phyloP scores from a whole-genome alignment of 1,139 yeast species.

The Saccharomycopsis crataegensis region DNA sequence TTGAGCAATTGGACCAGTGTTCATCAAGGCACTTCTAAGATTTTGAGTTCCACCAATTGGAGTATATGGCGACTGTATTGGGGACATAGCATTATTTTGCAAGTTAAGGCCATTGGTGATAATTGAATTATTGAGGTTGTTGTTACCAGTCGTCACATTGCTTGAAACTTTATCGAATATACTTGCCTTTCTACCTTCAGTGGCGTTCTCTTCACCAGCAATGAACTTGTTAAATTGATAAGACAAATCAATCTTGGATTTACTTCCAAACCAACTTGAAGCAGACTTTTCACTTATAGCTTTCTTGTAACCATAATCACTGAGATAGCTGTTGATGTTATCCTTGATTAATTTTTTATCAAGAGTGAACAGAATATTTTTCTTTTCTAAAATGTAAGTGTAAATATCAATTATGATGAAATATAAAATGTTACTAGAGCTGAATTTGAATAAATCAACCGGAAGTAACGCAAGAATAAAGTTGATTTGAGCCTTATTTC shows the following conservation, averaged over 20 bases:
- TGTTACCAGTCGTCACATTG: constrained; percentile 28
- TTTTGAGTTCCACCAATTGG: constrained; percentile 13
- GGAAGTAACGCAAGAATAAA: constrained; percentile 18
- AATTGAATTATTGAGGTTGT: background rate
- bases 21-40: constrained; percentile 5
- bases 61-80: constrained; percentile 14
- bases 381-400: constrained; percentile 12
- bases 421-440: constrained; percentile 9
- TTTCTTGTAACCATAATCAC: constrained; percentile 12
- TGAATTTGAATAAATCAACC: constrained; percentile 13
- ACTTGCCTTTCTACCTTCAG: constrained; percentile 39
- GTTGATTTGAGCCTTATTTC: constrained; percentile 11
- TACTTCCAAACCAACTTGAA: constrained; percentile 17
- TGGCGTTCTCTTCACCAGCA: constrained; percentile 69
- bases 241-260: constrained; percentile 15
- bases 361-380: background rate
- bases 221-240: constrained; percentile 61
- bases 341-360: constrained; percentile 3
- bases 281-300: constrained; percentile 3
- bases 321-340: constrained; percentile 6
- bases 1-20: constrained; percentile 27
- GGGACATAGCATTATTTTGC: background rate
- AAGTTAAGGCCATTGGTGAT: background rate
- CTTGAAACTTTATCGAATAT: constrained; percentile 73
- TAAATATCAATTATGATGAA: constrained; percentile 15